phyloP scores from a whole-genome alignment of 805 yeast species.

The Starmerella vitae region DNA sequence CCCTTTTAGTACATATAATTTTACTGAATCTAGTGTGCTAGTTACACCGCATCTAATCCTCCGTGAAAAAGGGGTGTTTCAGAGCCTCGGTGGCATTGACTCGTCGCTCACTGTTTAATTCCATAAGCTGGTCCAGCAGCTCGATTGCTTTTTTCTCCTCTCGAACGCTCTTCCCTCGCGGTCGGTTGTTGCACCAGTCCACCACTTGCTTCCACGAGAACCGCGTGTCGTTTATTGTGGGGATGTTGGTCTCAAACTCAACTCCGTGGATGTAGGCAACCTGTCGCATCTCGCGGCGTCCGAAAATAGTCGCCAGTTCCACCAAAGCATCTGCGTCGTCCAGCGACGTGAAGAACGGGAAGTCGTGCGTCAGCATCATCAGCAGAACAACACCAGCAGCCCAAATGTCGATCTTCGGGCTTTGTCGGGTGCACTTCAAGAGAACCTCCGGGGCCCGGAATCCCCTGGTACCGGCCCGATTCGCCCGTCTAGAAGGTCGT shows the following conservation, averaged over 20 bases:
- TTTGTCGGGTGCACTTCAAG: slow-evolving; percentile 72
- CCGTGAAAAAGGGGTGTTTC: slow-evolving; percentile 41
- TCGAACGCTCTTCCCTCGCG: background rate
- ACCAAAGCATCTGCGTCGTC: slow-evolving; percentile 87
- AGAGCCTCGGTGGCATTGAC: slow-evolving; percentile 56
- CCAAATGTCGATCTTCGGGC: slow-evolving; percentile 78
- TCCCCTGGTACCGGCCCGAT: slow-evolving; percentile 93
- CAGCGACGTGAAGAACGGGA: slow-evolving; percentile 86
- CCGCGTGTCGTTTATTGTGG: slow-evolving; percentile 36
- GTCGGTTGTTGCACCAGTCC: slow-evolving; percentile 21
- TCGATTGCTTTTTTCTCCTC: slow-evolving; percentile 24
- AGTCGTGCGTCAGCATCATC: slow-evolving; percentile 62
- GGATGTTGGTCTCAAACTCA: slow-evolving; percentile 57
- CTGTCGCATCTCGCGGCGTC: slow-evolving; percentile 53
- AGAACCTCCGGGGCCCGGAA: slow-evolving; percentile 90
- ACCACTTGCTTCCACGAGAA: slow-evolving; percentile 33
- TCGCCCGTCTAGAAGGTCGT: slow-evolving; percentile 81
- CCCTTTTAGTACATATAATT: too few species aligned
- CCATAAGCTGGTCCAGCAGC: slow-evolving; percentile 40
- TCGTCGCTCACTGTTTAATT: slow-evolving; percentile 55
- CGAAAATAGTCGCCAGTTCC: slow-evolving; percentile 73
- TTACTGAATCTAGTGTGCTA: background rate
- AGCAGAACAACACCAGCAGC: slow-evolving; percentile 80
- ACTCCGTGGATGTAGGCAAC: slow-evolving; percentile 81
- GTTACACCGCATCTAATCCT: too few species aligned